These are phyloP conservation scores for Gastrolobium bilobum DNA, from an alignment of 306 rosid species.

Conservation along the genomic window DNA sequence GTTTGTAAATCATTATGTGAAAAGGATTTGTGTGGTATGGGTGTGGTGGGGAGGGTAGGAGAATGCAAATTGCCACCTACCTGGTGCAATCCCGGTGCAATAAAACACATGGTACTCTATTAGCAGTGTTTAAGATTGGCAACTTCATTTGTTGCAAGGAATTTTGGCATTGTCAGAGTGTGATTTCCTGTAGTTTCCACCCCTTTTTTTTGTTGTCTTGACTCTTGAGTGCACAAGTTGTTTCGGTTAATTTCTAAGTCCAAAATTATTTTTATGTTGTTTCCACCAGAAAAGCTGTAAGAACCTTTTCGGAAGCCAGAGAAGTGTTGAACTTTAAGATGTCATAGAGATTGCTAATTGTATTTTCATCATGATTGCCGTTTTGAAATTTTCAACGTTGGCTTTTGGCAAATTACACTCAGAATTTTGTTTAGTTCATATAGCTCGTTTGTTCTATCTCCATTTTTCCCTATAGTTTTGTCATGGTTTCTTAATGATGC, in stretches of 20 bases:
- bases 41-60: not conserved
- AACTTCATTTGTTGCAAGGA: constrained; percentile 15
- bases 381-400: not conserved
- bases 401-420: not conserved
- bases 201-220: not conserved
- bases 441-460: not conserved
- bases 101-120: not conserved
- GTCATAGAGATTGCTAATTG: constrained; percentile 17
- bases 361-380: not conserved
- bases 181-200: not conserved
- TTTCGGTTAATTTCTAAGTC: not conserved
- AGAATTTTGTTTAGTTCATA: constrained; percentile 6
- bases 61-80: not conserved
- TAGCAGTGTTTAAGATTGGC: not conserved
- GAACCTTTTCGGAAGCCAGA: not conserved
- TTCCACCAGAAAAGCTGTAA: constrained; percentile 8
- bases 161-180: not conserved
- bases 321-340: constrained; percentile 20
- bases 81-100: not conserved
- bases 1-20: constrained; percentile 12
- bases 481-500: constrained; percentile 30
- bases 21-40: constrained; percentile 20
- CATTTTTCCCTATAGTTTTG: not conserved
- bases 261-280: not conserved
- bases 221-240: not conserved